Evolutionary conservation across 345 rosid species (phyloP), one percentile per base, ranked within the genome.

Genomic region (Heritiera littoralis): DNA sequence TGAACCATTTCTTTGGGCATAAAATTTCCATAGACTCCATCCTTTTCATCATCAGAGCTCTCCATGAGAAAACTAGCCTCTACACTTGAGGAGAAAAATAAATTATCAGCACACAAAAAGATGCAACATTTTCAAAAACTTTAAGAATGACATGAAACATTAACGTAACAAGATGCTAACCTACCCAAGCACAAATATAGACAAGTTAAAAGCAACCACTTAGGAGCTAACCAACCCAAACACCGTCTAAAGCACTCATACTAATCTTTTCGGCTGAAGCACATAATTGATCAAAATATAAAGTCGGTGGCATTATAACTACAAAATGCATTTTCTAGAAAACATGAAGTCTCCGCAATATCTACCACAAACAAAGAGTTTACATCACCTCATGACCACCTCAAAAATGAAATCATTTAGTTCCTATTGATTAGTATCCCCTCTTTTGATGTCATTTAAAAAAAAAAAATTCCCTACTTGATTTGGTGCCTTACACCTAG

Each of bases 11-110:
- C 89, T 79, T 84, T 90, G 17, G 95, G 89, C 64, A 85, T 55
- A 68, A 48, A 76, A 72, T 74, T 84, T 9, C 80, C 81, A 64
- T 72, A 78, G 71, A 55, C 82, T 83, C 85, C 88, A 69, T 88
- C 92, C 78, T 83, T 89, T 56, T 86, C 91, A 66, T 87, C 93
- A 80, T 84, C 93, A 67, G 87, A 85, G 81, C 84, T 89, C 78
- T 82, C 91, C 97, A 91, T 92, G 72, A 77, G 61, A 81, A 84
- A 46, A 28, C 77, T 51, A 52, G 38, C 38, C 38, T 35, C 86
- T 79, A 83, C 83, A 77, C 20, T 74, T 55, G 77, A 77, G 17
- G 75, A 66, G 12, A 79, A 15, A 51, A 7, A 67, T 71, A 28
- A 48, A 72, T 55, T 23, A 74, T 63, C 40, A 45, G 48, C 49